Evolutionary conservation across 768 basidiomycete species (phyloP).

Genomic region (Mycena latifolia): DNA sequence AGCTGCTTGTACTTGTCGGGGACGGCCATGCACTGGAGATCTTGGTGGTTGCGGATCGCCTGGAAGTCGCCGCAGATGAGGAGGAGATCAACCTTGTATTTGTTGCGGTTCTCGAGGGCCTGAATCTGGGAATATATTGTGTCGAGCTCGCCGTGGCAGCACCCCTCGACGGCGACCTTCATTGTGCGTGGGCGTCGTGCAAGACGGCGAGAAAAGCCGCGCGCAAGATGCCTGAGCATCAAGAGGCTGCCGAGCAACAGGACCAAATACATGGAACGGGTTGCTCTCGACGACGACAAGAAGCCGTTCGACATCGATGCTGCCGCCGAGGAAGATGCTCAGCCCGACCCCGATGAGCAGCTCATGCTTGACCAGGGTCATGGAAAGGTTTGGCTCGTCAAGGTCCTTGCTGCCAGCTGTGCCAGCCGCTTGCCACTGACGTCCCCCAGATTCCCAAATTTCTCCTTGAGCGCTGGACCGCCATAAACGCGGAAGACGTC

Average conservation of each 20-base stretch:
- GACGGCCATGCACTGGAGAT: slow-evolving; percentile 92
- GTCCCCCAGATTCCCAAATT: slow-evolving; percentile 81
- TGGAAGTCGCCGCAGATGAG: slow-evolving; percentile 98
- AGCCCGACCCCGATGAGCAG: slow-evolving; percentile 85
- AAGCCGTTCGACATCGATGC: slow-evolving; percentile 75
- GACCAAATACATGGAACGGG: slow-evolving; percentile 45
- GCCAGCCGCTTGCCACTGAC: background rate
- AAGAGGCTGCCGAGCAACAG: background rate
- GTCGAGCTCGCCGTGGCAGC: slow-evolving; percentile 95
- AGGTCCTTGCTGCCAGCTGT: slow-evolving; percentile 59
- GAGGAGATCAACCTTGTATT: slow-evolving; percentile 83
- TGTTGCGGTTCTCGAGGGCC: slow-evolving; percentile 69
- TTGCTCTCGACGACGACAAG: slow-evolving; percentile 70
- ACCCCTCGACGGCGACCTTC: slow-evolving; percentile 92
- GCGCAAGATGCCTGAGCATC: background rate
- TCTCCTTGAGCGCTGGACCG: slow-evolving; percentile 88
- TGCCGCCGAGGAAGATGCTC: slow-evolving; percentile 67
- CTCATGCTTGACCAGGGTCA: slow-evolving; percentile 83
- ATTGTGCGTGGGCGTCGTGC: slow-evolving; percentile 15
- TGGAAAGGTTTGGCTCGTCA: slow-evolving; percentile 87
- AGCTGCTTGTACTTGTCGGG: slow-evolving; percentile 89
- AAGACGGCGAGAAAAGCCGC: background rate
- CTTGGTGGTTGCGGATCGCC: slow-evolving; percentile 87
- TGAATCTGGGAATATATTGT: slow-evolving; percentile 83
- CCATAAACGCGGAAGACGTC: slow-evolving; percentile 77